Evolutionary conservation across 1,284 basidiomycete species (phyloP).

Genomic region (Fomitopsis pinicola): DNA sequence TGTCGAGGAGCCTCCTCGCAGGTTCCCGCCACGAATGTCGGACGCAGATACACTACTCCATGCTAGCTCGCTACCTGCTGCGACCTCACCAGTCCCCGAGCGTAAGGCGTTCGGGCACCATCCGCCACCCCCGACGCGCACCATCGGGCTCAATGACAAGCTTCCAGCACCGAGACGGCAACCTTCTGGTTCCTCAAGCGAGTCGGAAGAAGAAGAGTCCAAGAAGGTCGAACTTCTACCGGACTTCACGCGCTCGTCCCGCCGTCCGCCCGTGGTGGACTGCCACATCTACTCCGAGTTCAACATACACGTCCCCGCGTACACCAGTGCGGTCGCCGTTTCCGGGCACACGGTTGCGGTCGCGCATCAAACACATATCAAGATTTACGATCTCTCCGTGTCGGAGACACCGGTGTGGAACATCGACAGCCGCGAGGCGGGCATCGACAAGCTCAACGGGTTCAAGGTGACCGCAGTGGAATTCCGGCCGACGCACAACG

Average conservation of each 20-base stretch:
- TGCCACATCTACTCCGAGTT: conserved; percentile 42
- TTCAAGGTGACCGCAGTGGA: conserved; percentile 72
- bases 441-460: conserved; percentile 56
- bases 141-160: conserved; percentile 62
- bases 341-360: conserved; percentile 64
- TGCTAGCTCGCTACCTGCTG: conserved; percentile 3
- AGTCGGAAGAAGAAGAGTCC: conserved; percentile 33
- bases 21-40: conserved; percentile 11
- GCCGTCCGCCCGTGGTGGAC: conserved; percentile 59
- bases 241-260: conserved; percentile 78
- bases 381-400: conserved; percentile 55
- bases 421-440: conserved; percentile 60
- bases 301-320: conserved; percentile 54
- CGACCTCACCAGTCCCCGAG: conserved; percentile 25
- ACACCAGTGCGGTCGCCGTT: conserved; percentile 51
- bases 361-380: conserved; percentile 57
- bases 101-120: conserved; percentile 43
- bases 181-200: conserved; percentile 46
- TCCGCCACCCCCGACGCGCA: conserved; percentile 70
- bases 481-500: conserved; percentile 51
- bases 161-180: conserved; percentile 56
- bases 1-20: conserved; percentile 15
- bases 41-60: conserved; percentile 8
- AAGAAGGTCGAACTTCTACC: conserved; percentile 63
- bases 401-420: conserved; percentile 44